These are phyloP conservation scores for Mucor piriformis DNA, from an alignment of 371 early-diverging fungal genomes.

Conservation along the genomic window DNA sequence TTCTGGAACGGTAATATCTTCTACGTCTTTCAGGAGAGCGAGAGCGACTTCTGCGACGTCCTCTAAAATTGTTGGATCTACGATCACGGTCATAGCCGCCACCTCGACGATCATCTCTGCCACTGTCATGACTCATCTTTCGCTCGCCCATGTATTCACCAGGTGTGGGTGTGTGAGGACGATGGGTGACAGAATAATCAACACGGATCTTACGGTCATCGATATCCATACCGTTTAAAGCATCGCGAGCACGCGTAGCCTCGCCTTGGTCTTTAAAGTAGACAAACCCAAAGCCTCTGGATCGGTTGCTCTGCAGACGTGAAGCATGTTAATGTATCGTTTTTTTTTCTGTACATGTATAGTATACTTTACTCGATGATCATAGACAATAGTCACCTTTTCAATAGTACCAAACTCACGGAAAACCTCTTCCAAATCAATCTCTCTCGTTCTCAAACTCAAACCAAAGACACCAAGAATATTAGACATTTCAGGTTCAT, in stretches of 20 bases:
- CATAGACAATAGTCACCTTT: constrained; percentile 62
- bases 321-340: not conserved
- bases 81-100: constrained; percentile 27
- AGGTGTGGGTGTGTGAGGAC: constrained; percentile 71
- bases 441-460: constrained; percentile 68
- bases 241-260: constrained; percentile 82
- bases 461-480: constrained; percentile 85
- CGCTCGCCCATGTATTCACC: constrained; percentile 73
- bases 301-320: constrained; percentile 38
- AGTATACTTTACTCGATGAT: constrained; percentile 51
- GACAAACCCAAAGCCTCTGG: constrained; percentile 85
- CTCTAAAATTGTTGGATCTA: constrained; percentile 8
- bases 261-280: constrained; percentile 80
- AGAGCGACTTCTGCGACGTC: constrained; percentile 36
- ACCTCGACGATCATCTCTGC: not conserved
- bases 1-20: constrained; percentile 41
- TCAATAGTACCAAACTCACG: constrained; percentile 66
- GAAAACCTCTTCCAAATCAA: constrained; percentile 72
- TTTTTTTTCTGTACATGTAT: not conserved
- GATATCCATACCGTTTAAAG: constrained; percentile 49
- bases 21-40: constrained; percentile 32
- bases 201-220: constrained; percentile 82
- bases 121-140: constrained; percentile 4
- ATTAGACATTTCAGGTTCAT: constrained; percentile 54
- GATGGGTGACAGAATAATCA: constrained; percentile 72